Evolutionary conservation across 2,329 filamentous ascomycete genomes (phyloP), one percentile per base, ranked within the genome.

Genomic region (Aspergillus glaucus): DNA sequence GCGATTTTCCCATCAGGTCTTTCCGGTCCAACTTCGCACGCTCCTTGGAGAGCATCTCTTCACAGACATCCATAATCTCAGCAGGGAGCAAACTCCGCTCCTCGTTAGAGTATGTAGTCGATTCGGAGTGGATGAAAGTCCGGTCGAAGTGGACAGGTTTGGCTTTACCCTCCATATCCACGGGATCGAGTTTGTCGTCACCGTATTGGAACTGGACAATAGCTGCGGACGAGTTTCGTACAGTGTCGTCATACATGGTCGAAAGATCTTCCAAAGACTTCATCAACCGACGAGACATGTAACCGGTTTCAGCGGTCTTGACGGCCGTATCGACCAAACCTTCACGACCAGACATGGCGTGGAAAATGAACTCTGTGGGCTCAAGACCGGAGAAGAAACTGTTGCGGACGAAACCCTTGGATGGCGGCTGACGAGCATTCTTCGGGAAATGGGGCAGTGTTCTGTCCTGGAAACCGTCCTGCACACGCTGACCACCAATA

Each of bases 251-350:
- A 61, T 98, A 98, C 60, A 90, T 84, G 0, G 88, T 89, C 1
- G 91, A 95, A 3, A 97, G 74, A 75, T 98, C 93, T 66, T 98
- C 93, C 44, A 98, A 73, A 3, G 89, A 95, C 71, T 98, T 98
- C 92, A 98, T 98, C 65, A 98, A 70, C 58, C 93, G 85, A 72
- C 93, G 85, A 54, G 92, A 97, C 93, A 98, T 98, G 73, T 98
- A 98, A 55, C 93, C 93, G 9, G 93, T 98, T 70, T 98, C 93
- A 46, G 93, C 93, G 46, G 93, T 98, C 75, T 98, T 98, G 73
- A 97, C 93, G 52, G 93, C 93, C 2, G 93, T 98, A 80, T 98
- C 93, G 63, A 98, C 91, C 57, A 98, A 75, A 82, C 93, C 93
- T 81, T 97, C 93, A 82, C 93, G 87, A 60, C 93, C 93, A 61